A percentile compares a stretch with the other conserved stretches of the same genome.
Conservation (phyloP, 768 basidiomycete genomes). For the Lentinula detonsa region DNA sequence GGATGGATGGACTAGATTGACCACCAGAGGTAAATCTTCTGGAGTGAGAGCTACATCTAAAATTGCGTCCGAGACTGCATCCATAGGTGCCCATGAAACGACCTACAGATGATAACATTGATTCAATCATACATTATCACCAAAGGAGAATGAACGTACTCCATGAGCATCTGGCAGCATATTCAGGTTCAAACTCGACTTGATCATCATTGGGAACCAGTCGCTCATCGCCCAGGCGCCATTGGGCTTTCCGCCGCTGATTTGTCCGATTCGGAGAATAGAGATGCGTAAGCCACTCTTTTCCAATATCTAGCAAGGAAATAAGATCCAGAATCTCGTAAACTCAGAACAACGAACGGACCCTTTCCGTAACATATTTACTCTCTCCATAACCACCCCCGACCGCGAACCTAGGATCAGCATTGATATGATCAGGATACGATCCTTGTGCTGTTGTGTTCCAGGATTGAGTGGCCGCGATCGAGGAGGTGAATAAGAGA, state of each 20-base stretch:
- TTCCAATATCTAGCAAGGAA: constrained; percentile 10
- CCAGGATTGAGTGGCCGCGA: constrained; percentile 27
- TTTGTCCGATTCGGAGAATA: constrained; percentile 26
- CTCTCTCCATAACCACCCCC: constrained; percentile 40
- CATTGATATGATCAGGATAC: constrained; percentile 27
- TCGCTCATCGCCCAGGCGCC: constrained; percentile 30
- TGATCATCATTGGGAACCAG: constrained; percentile 31
- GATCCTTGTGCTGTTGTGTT: constrained; percentile 15
- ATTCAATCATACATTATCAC: too few relatives aligned
- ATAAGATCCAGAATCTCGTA: neutral
- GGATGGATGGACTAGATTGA: constrained; percentile 10
- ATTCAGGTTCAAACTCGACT: constrained; percentile 22
- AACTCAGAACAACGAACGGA: constrained; percentile 9
- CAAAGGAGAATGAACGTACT: constrained; percentile 12
- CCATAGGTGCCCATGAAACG: constrained; percentile 15
- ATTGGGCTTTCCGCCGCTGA: constrained; percentile 24
- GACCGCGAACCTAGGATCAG: constrained; percentile 24
- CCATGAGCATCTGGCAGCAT: constrained; percentile 19
- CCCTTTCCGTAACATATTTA: constrained; percentile 37
- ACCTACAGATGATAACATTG: constrained; percentile 13
- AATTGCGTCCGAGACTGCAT: neutral
- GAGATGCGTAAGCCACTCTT: constrained; percentile 12
- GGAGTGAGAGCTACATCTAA: constrained; percentile 5
- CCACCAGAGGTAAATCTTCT: neutral
- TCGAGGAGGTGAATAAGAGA: constrained; percentile 36